Base-by-base conservation (phyloP, 768 basidiomycete species). In the Dictyophora rubrovolvata region DNA sequence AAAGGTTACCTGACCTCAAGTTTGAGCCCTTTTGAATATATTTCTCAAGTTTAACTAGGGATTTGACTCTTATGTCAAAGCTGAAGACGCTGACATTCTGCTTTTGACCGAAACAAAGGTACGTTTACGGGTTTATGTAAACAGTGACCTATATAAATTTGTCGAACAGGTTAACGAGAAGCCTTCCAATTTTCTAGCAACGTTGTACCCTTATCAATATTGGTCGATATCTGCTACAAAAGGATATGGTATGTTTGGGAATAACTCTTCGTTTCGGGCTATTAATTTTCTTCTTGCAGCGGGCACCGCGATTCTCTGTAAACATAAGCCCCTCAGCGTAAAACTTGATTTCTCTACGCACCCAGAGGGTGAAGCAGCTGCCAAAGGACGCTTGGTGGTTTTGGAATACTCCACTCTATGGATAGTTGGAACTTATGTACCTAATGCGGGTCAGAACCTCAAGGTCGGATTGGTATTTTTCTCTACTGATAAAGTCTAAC, bases 101-200 rank as follows among this genome's bases (percentile, higher is more conserved):
- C 78, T 93, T 16, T 73, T 94, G 48, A 90, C 88, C 0, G 92
- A 94, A 73, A 93, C 90, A 10, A 94, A 93, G 77, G 89, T 82
- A 46, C 22, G 66, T 48, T 11, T 5, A 20, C 28, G 28, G 2
- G 28, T 28, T 28, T 48, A 50, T 49, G 48, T 50, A 35, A n/a
- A 18, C 18, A 21, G 18, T 52, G 14, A 46, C 0, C 23, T 54
- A 20, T 7, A 10, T 17, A n/a, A 22, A 11, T 17, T n/a, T 2
- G 56, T 46, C 61, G 22, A 23, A 48, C 55, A 92, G 89, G 81
- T 90, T 50, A 91, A 90, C 67, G 74, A 86, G 52, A 74, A 74
- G 48, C 85, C 88, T 88, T 65, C 82, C 80, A 1, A 69, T 68
- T 12, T 67, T 91, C 37, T 78, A 72, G 23, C 65, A 70, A 34